Evolutionary conservation across 345 rosid species (phyloP), one percentile per base, ranked within the genome.

Genomic region (Carallia brachiata): DNA sequence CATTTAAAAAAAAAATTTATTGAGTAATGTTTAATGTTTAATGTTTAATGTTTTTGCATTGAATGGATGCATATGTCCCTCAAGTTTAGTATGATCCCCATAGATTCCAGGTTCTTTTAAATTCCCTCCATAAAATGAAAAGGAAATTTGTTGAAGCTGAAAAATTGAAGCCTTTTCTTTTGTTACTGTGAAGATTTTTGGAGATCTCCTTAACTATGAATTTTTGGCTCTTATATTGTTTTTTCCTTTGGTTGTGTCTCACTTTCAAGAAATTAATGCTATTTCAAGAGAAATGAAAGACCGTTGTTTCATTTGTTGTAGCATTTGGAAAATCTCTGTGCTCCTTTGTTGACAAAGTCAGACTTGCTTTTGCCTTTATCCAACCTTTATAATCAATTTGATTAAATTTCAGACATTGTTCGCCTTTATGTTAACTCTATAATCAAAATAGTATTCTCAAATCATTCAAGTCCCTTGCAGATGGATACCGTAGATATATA

Each of bases 401-500:
- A 50, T 17, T 36, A 53, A 52, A 36, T 56, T 27, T 48, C 56
- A 39, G 30, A 15, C 6, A 54, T 60, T 9, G 8, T 28, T 62
- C 37, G 47, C 28, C 60, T 13, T 31, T 54, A 1, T 19, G 27
- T 59, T 73, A 19, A 59, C 52, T 48, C 30, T 70, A 31, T 32
- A 61, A 50, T 40, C 37, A 7, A 40, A 50, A 17, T 70, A 52
- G 44, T 16, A 34, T 40, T 54, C 34, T 62, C 53, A 23, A 50
- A 10, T 61, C 32, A 19, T 65, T 66, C 64, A 37, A 44, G 62
- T 56, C 36, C 53, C 10, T 53, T 50, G 62, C 75, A 85, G 84
- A 87, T 83, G 87, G 81, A 80, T 78, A 70, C 54, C 23, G 74
- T 70, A 69, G 63, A 73, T 58, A 57, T 53, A 63, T 75, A 74